Evolutionary conservation across 1,139 yeast species (phyloP).

Genomic region (Geotrichum cucujoidarum): DNA sequence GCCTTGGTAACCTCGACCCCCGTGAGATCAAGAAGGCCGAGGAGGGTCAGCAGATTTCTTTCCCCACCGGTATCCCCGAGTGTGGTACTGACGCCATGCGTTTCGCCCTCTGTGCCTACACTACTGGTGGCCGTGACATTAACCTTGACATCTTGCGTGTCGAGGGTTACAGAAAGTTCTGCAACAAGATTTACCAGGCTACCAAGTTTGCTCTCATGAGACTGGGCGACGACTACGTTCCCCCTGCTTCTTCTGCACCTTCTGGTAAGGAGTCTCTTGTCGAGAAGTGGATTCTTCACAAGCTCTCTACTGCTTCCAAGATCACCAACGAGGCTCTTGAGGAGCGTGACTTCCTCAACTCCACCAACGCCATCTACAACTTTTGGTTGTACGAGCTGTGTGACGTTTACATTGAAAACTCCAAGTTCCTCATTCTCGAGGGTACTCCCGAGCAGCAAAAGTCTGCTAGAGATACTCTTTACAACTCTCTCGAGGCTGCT

Average conservation of each 20-base stretch:
- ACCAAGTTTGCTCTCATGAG: slow-evolving; percentile 94
- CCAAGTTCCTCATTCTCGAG: slow-evolving; percentile 85
- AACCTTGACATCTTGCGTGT: slow-evolving; percentile 94
- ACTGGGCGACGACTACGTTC: slow-evolving; percentile 80
- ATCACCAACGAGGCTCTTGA: slow-evolving; percentile 64
- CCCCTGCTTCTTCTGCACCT: slow-evolving; percentile 56
- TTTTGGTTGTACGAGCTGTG: slow-evolving; percentile 94
- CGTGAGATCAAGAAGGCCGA: slow-evolving; percentile 82
- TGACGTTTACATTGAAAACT: slow-evolving; percentile 96
- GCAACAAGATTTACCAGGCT: slow-evolving; percentile 98
- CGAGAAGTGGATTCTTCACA: slow-evolving; percentile 94
- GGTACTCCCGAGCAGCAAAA: slow-evolving; percentile 79
- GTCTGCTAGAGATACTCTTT: slow-evolving; percentile 90
- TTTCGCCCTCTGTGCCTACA: slow-evolving; percentile 96
- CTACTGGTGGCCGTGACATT: slow-evolving; percentile 98
- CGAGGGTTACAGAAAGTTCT: slow-evolving; percentile 98
- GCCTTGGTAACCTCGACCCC: slow-evolving; percentile 81
- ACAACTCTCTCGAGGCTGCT: slow-evolving; percentile 89
- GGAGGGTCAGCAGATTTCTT: slow-evolving; percentile 81
- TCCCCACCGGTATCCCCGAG: slow-evolving; percentile 97
- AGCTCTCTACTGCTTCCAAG: slow-evolving; percentile 66
- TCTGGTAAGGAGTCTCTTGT: slow-evolving; percentile 87
- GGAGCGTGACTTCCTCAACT: slow-evolving; percentile 79
- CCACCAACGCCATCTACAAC: slow-evolving; percentile 82
- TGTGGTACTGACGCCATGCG: slow-evolving; percentile 99